Base-by-base conservation (phyloP, 1,284 basidiomycete species). In the Trametes sp. region DNA sequence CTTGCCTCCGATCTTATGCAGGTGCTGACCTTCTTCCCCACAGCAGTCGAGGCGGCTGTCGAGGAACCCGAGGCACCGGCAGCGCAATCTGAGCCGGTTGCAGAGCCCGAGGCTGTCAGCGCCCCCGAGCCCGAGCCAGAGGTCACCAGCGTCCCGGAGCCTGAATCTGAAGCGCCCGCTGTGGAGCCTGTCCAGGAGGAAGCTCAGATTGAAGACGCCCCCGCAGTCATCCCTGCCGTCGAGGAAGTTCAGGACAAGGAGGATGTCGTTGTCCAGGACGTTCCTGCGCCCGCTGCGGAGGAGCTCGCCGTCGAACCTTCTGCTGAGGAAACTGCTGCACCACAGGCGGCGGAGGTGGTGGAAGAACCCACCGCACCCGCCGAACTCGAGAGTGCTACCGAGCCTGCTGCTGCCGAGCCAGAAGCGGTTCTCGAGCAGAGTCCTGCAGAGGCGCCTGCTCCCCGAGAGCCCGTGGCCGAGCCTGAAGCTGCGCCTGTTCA, bases 251-350 rank as follows among this genome's bases (percentile, higher is more conserved):
- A 59, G 45, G 57, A 59, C 16, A 52, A 29, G 26, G 58, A 60
- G 23, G 35, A n/a, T n/a, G 26, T 41, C 16, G 58, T 57, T 9
- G 51, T 57, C 26, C 45, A 57, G 38, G 59, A 57, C 10, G 44
- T 54, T 28, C 52, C 49, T 35, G 52, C 55, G 1, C 46, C 54
- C 8, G 8, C 54, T 23, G 51, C 54, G 10, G 57, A 51, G 16
- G 59, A 64, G 33, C 38, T 53, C 14, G 36, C 52, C 26, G 63
- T 49, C 29, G 62, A 63, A n/a, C 58, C 54, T 28, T 29, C 36
- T 35, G 56, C 38, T 14, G 61, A 61, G 24, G 57, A 57, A 14
- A 8, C 45, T 33, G 41, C 38, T 24, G 57, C 19, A 2, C 16
- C 26, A 3, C n/a, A 28, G 9, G 6, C 38, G 2, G n/a, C n/a